Evolutionary conservation across 2,329 filamentous ascomycete species (phyloP), one percentile per base, ranked within the genome.

Genomic region (Xylariomycetidae sp.): DNA sequence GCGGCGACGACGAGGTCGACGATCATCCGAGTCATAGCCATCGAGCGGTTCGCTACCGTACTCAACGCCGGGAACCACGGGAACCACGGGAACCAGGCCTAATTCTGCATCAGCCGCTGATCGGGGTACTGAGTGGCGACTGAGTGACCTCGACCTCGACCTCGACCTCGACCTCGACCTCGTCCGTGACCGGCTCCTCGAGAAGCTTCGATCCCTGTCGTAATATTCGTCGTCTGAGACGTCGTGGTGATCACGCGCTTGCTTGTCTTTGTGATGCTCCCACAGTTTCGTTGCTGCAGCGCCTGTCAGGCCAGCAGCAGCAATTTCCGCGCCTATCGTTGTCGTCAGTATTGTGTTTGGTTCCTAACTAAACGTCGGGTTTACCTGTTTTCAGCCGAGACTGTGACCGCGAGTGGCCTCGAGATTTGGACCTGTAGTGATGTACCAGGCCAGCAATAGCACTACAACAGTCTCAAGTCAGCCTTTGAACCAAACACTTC

Each of bases 201-300:
- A 74, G 61, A 67, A 70, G 63, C 67, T 70, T 56, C 68, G 64
- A 52, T 47, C 46, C 34, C 49, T 50, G 29, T 52, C 40, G 32
- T 49, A 49, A 25, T 46, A 53, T 29, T 60, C 57, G 25, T 60
- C 59, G 40, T 57, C 51, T 37, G 48, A 53, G 31, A 56, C 54
- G 25, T 34, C 53, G 29, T 59, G 51, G 27, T 55, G 53, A 39
- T 63, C 59, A 25, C 52, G 57, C 36, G 75, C 71, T 52, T 77
- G 73, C 67, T 77, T 79, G 9, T 77, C 70, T 56, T 76, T 69
- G 44, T 69, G 70, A 29, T 65, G 67, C 54, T 80, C 74, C 58
- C 75, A 80, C 15, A 79, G 50, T 52, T 77, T 78, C 47, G 70
- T 72, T 24, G 75, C 76, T 1, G 73, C 70, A 7, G 75, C 76